These are phyloP conservation scores for Ogataea nitratoaversa DNA, from an alignment of 805 yeast genomes.

Conservation along the genomic window DNA sequence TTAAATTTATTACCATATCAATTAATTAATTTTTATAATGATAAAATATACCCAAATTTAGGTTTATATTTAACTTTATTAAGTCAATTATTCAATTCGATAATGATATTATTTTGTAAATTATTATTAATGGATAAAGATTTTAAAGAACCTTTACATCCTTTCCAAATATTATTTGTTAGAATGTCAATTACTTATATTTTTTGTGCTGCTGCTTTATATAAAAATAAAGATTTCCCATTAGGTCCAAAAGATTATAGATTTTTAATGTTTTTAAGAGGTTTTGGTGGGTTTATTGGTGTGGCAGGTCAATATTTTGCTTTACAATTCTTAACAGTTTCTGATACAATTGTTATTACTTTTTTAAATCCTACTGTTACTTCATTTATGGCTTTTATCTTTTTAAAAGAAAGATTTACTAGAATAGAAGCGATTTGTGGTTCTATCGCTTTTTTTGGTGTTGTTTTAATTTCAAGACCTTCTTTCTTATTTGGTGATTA, in stretches of 20 bases:
- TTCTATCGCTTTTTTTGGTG: conserved; percentile 66
- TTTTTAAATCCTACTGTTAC: conserved; percentile 77
- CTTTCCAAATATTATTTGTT: conserved; percentile 71
- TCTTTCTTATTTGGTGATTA: conserved; percentile 54
- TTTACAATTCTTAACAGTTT: conserved; percentile 64
- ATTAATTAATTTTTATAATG: conserved; percentile 6
- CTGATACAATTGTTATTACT: conserved; percentile 79
- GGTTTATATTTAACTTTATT: conserved; percentile 57
- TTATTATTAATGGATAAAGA: conserved; percentile 64
- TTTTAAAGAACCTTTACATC: conserved; percentile 60
- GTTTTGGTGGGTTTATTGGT: conserved; percentile 72
- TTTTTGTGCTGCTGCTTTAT: conserved; percentile 41
- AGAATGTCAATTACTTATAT: conserved; percentile 72
- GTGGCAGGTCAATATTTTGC: conserved; percentile 78
- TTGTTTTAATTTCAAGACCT: conserved; percentile 78
- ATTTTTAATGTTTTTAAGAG: conserved; percentile 52
- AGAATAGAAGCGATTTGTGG: conserved; percentile 67
- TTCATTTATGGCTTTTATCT: conserved; percentile 63
- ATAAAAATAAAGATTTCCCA: conserved; percentile 54
- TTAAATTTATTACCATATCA: background rate
- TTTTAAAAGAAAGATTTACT: conserved; percentile 65
- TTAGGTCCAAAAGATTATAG: conserved; percentile 65
- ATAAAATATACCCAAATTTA: conserved; percentile 32
- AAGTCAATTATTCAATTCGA: conserved; percentile 70
- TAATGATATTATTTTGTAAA: conserved; percentile 74